These are phyloP conservation scores for Agrocybe praecox DNA, from an alignment of 768 basidiomycete species.

Conservation along the genomic window DNA sequence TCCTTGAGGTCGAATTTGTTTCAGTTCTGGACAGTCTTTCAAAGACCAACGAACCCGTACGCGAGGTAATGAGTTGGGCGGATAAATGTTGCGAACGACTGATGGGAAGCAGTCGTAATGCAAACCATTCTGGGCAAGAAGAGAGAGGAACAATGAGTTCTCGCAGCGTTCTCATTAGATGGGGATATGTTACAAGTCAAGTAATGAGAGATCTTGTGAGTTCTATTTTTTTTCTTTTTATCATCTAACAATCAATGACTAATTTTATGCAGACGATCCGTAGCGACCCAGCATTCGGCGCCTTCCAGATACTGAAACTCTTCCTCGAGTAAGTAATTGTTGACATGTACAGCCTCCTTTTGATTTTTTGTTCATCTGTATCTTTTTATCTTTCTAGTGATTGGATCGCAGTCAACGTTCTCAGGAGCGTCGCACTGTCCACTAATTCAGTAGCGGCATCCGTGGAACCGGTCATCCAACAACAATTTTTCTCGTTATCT, in stretches of 20 bases:
- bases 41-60: constrained; percentile 78
- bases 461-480: constrained; percentile 90
- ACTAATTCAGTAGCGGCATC: constrained; percentile 92
- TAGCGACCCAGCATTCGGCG: constrained; percentile 90
- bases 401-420: constrained; percentile 90
- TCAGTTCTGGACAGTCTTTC: constrained; percentile 69
- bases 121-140: constrained; percentile 54
- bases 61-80: constrained; percentile 90
- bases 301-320: constrained; percentile 89
- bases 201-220: constrained; percentile 89
- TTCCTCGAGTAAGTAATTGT: constrained; percentile 76
- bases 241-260: not conserved
- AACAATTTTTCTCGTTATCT: constrained; percentile 83
- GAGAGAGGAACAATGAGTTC: constrained; percentile 85
- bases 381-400: constrained; percentile 50
- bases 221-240: constrained; percentile 7
- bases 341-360: constrained; percentile 14
- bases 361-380: constrained; percentile 7
- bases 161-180: constrained; percentile 83
- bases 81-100: constrained; percentile 87
- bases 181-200: constrained; percentile 93
- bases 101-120: constrained; percentile 66
- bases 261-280: constrained; percentile 71
- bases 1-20: constrained; percentile 85
- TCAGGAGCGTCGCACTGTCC: constrained; percentile 84